These are phyloP conservation scores for Pseudevernia furfuracea DNA, from an alignment of 495 filamentous ascomycete species.

Conservation along the genomic window DNA sequence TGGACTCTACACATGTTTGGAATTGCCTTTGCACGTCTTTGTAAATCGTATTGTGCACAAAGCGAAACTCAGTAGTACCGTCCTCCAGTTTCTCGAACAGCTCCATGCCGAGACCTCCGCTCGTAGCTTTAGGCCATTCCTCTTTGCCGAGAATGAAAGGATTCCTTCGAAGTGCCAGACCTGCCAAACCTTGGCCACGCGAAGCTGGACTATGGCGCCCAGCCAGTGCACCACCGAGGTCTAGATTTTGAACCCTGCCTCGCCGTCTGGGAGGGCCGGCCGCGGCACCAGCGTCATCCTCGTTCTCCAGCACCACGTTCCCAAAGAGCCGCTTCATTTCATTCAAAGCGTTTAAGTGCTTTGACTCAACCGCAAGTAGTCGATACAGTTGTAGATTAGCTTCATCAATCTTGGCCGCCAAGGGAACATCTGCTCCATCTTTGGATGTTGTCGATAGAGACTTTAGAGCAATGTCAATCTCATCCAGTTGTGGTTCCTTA, in stretches of 20 bases:
- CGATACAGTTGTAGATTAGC: slow-evolving; percentile 28
- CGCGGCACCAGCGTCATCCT: slow-evolving; percentile 38
- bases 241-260: slow-evolving; percentile 49
- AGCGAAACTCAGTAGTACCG: slow-evolving; percentile 58
- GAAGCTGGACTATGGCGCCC: slow-evolving; percentile 51
- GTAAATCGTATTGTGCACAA: slow-evolving; percentile 70
- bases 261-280: slow-evolving; percentile 38
- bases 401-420: slow-evolving; percentile 13
- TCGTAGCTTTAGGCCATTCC: slow-evolving; percentile 75
- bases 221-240: slow-evolving; percentile 63
- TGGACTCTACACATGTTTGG: slow-evolving; percentile 66
- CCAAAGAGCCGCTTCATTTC: slow-evolving; percentile 95
- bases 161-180: slow-evolving; percentile 65
- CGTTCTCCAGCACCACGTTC: slow-evolving; percentile 59
- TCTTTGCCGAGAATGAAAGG: slow-evolving; percentile 84
- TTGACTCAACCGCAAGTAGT: slow-evolving; percentile 67
- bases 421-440: neutral
- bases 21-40: slow-evolving; percentile 69
- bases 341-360: slow-evolving; percentile 75
- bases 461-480: slow-evolving; percentile 73
- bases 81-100: slow-evolving; percentile 46
- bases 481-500: slow-evolving; percentile 51
- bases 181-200: slow-evolving; percentile 54
- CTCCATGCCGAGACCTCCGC: slow-evolving; percentile 80
- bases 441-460: slow-evolving; percentile 45